These are phyloP conservation scores for Staphylotrichum longicolle DNA, from an alignment of 495 filamentous ascomycete species.

Conservation along the genomic window DNA sequence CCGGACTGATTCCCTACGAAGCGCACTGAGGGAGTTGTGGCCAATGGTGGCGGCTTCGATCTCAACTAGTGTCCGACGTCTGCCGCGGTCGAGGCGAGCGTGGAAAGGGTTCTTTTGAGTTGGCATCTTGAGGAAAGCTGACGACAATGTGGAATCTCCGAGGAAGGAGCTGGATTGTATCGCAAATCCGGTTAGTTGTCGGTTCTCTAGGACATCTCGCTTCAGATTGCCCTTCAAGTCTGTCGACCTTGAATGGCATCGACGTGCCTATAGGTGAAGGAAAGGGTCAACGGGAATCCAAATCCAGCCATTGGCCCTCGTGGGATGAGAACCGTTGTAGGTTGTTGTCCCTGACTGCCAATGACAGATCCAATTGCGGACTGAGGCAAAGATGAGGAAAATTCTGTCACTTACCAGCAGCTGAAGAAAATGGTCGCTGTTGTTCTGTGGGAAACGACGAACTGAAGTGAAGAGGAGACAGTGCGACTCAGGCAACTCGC, in stretches of 20 bases:
- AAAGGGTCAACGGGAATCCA: background rate
- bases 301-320: background rate
- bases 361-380: too few relatives aligned
- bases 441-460: background rate
- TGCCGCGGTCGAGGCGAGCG: background rate
- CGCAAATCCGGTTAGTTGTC: background rate
- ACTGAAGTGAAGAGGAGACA: background rate
- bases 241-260: background rate
- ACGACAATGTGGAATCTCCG: background rate
- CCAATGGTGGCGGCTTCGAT: background rate
- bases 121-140: background rate
- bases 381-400: background rate
- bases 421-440: background rate
- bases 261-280: background rate
- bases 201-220: background rate
- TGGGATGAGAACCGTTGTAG: too few relatives aligned
- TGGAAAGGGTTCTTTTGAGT: slow-evolving; percentile 8
- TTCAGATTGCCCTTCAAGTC: too few relatives aligned
- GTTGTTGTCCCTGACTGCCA: too few relatives aligned
- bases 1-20: background rate
- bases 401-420: background rate
- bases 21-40: background rate
- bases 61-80: slow-evolving; percentile 5
- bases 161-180: background rate
- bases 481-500: background rate